phyloP scores from a whole-genome alignment of 345 rosid species.

The Hypericum perforatum region DNA sequence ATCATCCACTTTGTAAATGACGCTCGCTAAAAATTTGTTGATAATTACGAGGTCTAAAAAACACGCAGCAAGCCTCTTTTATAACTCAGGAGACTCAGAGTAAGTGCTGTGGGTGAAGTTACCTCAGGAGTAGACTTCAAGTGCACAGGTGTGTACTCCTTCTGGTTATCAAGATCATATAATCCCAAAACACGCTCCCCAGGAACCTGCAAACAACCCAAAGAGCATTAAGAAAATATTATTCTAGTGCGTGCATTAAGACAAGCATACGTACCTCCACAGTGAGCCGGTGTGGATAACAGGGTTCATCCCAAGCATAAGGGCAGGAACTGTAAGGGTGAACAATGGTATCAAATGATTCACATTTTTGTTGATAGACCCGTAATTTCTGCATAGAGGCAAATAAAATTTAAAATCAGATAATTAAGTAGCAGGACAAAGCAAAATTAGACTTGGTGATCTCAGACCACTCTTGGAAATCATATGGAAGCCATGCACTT shows the following conservation, averaged over 20 bases:
- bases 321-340: slow-evolving; percentile 72
- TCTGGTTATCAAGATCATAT: slow-evolving; percentile 68
- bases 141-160: slow-evolving; percentile 46
- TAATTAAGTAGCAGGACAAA: background rate
- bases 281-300: slow-evolving; percentile 72
- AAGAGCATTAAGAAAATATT: slow-evolving; percentile 1
- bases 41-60: background rate
- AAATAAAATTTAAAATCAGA: background rate
- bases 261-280: slow-evolving; percentile 50
- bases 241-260: background rate
- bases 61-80: background rate
- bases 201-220: slow-evolving; percentile 44
- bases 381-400: slow-evolving; percentile 48
- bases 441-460: no score
- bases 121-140: slow-evolving; percentile 76
- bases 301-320: slow-evolving; percentile 98
- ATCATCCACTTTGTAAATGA: no score
- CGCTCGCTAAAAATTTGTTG: no score
- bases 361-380: slow-evolving; percentile 81
- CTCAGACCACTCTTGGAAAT: no score
- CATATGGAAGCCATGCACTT: no score
- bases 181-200: slow-evolving; percentile 79
- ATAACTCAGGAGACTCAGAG: background rate
- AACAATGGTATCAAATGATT: slow-evolving; percentile 68
- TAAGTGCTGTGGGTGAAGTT: background rate